Base-by-base conservation (phyloP, 805 yeast genomes). In the Candida boleticola region DNA sequence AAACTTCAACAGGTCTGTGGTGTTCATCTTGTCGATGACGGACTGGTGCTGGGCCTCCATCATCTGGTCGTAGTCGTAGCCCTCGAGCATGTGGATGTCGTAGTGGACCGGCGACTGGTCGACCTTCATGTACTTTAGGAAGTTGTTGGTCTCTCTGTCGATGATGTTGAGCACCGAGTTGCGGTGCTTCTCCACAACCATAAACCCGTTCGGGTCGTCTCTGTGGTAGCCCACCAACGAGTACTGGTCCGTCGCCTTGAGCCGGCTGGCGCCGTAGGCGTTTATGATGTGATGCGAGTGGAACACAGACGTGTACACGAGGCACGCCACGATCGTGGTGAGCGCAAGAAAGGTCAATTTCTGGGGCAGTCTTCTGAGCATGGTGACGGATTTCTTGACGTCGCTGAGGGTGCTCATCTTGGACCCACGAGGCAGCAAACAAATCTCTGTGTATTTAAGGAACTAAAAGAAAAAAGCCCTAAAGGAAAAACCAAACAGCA, bases 61-160 rank as follows among this genome's bases (percentile, higher is more conserved):
- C 41, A 44, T 31, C 4, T 37, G 29, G 10, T 44, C 40, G 36
- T 54, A 54, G 35, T 54, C 46, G 39, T 54, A 54, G 5, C 57
- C 54, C n/a, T 49, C 48, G 29, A 54, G 43, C 10, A 48, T 22
- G 17, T 42, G 42, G 13, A 53, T 37, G 34, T 53, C 50, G 37
- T 44, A 45, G 14, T 38, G 43, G 33, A 20, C 42, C 42, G 11
- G 48, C 4, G 27, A 20, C 14, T 18, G 41, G 16, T 48, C 30
- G 5, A 35, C 17, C 11, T 31, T 16, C 22, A 31, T 17, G 36
- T 47, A 51, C 29, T 42, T 36, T 52, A 53, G 50, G 25, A 44
- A 44, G 30, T 46, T 50, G 21, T 38, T 43, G 18, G 46, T 35
- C 13, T 47, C 40, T 21, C 35, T 46, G 11, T 43, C 41, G n/a